Base-by-base conservation (phyloP, 164 flowering plant genomes). In the grape (Vitis vinifera) region DNA sequence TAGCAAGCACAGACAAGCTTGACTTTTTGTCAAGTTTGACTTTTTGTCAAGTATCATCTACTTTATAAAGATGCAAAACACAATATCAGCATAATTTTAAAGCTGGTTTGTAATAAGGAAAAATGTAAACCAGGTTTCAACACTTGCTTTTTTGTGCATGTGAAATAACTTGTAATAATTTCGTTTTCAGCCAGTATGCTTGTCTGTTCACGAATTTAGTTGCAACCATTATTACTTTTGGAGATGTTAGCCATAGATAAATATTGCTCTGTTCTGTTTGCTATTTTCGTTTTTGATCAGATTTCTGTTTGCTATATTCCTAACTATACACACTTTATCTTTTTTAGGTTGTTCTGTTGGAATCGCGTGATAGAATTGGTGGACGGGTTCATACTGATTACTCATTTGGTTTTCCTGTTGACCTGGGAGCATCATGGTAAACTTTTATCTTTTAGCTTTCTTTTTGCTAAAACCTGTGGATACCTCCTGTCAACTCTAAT, bases 351-450 rank as follows among this genome's bases (percentile, higher is more conserved):
- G 73, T 79, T 15, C 62, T 96, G 66, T 71, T 96, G 78, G 98
- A 93, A 80, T 93, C 98, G 6, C 84, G 93, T 55, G 89, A 88
- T 64, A 85, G 98, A 77, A 69, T 93, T 80, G 98, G 98, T 68
- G 98, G 98, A 23, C 82, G 98, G 37, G 86, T 89, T 69, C 72
- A 79, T 78, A 93, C 98, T 17, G 87, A 93, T 73, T 87, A 83
- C 74, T 85, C 94, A 19, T 91, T 91, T 84, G 98, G 98, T 59
- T 93, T 93, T 76, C 98, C 98, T 23, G 86, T 93, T 65, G 98
- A 93, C 73, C 77, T 93, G 71, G 98, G 98, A 61, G 98, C 98
- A 74, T 91, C 98, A 61, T 93, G 98, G 98, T 92, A 81, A 69
- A 47, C 2, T 59, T 19, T 37, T 62, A 27, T 29, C 10, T 62